Base-by-base conservation (phyloP, 2,329 filamentous ascomycete species). In the Ustulina deusta region DNA sequence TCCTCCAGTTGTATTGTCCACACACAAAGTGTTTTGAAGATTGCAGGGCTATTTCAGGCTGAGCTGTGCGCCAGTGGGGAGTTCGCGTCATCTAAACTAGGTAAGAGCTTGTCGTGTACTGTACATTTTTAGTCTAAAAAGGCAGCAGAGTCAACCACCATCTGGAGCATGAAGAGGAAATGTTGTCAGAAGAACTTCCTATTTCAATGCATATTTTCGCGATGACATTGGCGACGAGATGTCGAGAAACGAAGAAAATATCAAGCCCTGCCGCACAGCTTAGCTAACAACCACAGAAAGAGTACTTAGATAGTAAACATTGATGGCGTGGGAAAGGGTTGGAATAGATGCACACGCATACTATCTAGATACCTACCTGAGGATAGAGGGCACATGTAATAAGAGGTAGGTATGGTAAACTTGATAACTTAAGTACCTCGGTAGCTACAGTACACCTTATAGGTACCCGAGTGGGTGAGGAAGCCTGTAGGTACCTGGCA, bases 1-100 rank as follows among this genome's bases (percentile, higher is more conserved):
- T 38, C 20, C 15, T 52, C 36, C 27, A 54, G 44, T 20, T 51
- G 38, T 54, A 29, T 64, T 22, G 25, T 36, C 62, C 25, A 27
- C 38, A 36, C 62, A 54, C 46, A 44, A 42, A 32, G 55, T 54
- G 36, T 58, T 59, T 51, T 52, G 27, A 49, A 56, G 44, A 54
- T 44, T 44, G 42, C 36, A 54, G 61, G 59, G 38, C 60, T 59
- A 51, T 44, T 55, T 44, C 57, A 54, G 64, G 59, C 46, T 38
- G 54, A 58, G 46, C 27, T 42, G 52, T 20, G 22, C 22, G 36
- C 46, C 49, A 38, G 44, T 52, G 44, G 22, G 13, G 51, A 20
- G 58, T 51, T 44, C 29, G 49, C 51, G 46, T 52, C 32, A 46
- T 22, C 38, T 48, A 17, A n/a, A 48, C 22, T 58, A 46, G 46